These are phyloP conservation scores for Aphanomyces cochlioides DNA, from an alignment of 352 stramenopile species.

Conservation along the genomic window DNA sequence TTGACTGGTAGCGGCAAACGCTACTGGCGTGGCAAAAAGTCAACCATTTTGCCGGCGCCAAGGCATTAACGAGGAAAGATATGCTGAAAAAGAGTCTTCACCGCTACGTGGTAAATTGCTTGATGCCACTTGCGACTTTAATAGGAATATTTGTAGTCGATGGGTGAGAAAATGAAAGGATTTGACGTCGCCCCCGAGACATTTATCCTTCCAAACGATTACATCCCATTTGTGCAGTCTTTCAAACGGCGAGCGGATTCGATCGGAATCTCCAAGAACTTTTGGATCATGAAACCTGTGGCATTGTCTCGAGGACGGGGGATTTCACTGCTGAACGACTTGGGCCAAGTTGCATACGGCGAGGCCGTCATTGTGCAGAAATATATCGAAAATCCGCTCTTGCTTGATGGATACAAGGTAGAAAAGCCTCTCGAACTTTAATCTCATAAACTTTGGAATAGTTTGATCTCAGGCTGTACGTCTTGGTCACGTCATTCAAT, in stretches of 20 bases:
- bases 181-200: constrained; percentile 91
- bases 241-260: constrained; percentile 56
- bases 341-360: constrained; percentile 85
- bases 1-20: constrained; percentile 42
- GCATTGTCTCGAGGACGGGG: constrained; percentile 87
- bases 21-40: constrained; percentile 92
- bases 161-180: constrained; percentile 47
- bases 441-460: neutral
- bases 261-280: constrained; percentile 49
- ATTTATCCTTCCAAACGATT: constrained; percentile 92
- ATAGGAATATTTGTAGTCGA: constrained; percentile 23
- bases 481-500: constrained; percentile 92
- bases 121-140: constrained; percentile 28
- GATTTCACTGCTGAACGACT: constrained; percentile 89
- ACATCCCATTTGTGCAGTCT: constrained; percentile 82
- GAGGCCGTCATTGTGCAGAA: constrained; percentile 86
- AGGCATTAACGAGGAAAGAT: constrained; percentile 91
- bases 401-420: constrained; percentile 90
- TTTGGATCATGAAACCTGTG: constrained; percentile 95
- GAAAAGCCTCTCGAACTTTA: neutral
- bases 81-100: constrained; percentile 83
- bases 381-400: constrained; percentile 85
- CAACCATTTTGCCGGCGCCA: constrained; percentile 91
- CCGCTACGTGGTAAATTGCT: constrained; percentile 36
- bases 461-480: constrained; percentile 89